These are phyloP conservation scores for Kluyveromyces dobzhanskii DNA, from an alignment of 805 yeast genomes.

Conservation along the genomic window DNA sequence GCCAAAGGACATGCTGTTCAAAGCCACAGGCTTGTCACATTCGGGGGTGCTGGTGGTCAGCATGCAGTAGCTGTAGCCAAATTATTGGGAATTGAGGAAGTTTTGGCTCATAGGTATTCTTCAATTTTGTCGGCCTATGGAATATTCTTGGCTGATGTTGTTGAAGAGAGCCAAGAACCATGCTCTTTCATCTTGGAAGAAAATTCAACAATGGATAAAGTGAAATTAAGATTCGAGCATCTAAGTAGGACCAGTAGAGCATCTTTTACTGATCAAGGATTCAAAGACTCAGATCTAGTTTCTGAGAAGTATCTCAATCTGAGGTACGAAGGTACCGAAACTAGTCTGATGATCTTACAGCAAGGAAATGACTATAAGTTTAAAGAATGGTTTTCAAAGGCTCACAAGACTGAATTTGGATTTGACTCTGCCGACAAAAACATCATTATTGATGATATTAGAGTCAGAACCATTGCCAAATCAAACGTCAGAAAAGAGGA, in stretches of 20 bases:
- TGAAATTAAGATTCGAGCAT: slow-evolving; percentile 38
- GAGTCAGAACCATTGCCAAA: slow-evolving; percentile 69
- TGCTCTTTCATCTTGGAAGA: slow-evolving; percentile 39
- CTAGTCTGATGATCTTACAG: slow-evolving; percentile 62
- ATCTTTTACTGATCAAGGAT: slow-evolving; percentile 46
- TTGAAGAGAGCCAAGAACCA: slow-evolving; percentile 72
- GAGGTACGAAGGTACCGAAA: slow-evolving; percentile 85
- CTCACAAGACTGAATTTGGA: slow-evolving; percentile 67
- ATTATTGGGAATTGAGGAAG: slow-evolving; percentile 56
- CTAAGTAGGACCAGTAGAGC: slow-evolving; percentile 37
- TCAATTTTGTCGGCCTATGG: slow-evolving; percentile 85
- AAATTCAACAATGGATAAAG: slow-evolving; percentile 19
- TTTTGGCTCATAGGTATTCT: slow-evolving; percentile 72
- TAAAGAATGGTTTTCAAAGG: slow-evolving; percentile 38
- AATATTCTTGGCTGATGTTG: slow-evolving; percentile 79
- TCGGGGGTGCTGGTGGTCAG: slow-evolving; percentile 95
- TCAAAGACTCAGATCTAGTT: slow-evolving; percentile 34
- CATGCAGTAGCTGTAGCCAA: slow-evolving; percentile 74
- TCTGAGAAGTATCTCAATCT: slow-evolving; percentile 65
- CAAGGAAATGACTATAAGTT: slow-evolving; percentile 26
- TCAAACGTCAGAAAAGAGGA: slow-evolving; percentile 35
- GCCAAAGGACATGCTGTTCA: slow-evolving; percentile 67
- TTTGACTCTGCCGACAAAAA: slow-evolving; percentile 50
- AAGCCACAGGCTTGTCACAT: slow-evolving; percentile 66
- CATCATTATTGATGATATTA: slow-evolving; percentile 60